Evolutionary conservation across 192 early-diverging fungal genomes (phyloP).

Genomic region (Gonapodya sp.): DNA sequence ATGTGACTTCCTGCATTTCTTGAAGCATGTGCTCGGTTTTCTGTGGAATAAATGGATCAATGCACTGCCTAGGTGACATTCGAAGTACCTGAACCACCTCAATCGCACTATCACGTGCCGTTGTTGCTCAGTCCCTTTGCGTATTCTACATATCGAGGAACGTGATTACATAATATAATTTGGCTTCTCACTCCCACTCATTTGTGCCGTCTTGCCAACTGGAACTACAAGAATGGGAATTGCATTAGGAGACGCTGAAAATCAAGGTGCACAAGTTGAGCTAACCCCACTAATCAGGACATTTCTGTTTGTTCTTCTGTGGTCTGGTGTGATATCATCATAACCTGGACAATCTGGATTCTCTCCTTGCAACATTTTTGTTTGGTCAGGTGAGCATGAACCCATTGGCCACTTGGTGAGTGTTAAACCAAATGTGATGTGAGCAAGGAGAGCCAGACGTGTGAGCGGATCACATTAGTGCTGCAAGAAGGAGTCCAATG

Average conservation of each 20-base stretch:
- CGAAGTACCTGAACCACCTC: not conserved
- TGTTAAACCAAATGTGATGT: slow-evolving; percentile 16
- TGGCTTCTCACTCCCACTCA: too few relatives aligned
- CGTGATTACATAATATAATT: too few relatives aligned
- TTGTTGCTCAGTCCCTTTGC: not conserved
- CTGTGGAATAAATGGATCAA: too few relatives aligned
- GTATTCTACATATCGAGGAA: not conserved
- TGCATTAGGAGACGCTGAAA: slow-evolving; percentile 27
- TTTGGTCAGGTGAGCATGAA: slow-evolving; percentile 21
- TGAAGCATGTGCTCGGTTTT: not conserved
- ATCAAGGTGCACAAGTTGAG: not conserved
- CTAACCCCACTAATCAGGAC: slow-evolving; percentile 16
- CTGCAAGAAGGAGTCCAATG: not conserved
- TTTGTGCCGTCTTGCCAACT: too few relatives aligned
- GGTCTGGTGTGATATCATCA: not conserved
- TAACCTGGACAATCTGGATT: slow-evolving; percentile 16
- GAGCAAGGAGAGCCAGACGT: too few relatives aligned
- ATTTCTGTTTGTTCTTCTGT: not conserved
- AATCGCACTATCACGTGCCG: not conserved
- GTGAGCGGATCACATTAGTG: too few relatives aligned
- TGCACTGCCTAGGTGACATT: not conserved
- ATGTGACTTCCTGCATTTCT: not conserved
- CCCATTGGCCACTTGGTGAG: slow-evolving; percentile 24
- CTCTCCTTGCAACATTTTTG: slow-evolving; percentile 19
- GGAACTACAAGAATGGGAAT: too few relatives aligned